Evolutionary conservation across 257 asterid species (phyloP).

Genomic region (Nicotiana noctiflora): DNA sequence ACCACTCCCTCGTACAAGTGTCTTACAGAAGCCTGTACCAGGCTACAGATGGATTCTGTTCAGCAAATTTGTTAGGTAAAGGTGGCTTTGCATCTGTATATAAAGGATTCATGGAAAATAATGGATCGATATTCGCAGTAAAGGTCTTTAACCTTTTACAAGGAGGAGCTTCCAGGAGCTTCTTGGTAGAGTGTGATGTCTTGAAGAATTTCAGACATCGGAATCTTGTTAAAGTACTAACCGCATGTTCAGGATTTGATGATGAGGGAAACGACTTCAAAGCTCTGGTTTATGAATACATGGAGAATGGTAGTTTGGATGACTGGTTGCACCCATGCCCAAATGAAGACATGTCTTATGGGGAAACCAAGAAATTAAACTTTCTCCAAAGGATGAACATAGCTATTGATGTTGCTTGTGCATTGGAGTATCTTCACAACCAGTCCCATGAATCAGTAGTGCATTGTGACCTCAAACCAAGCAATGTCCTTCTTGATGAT

Average conservation of each 20-base stretch:
- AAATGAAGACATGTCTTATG: neutral
- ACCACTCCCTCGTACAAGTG: slow-evolving; percentile 4
- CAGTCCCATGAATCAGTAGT: neutral
- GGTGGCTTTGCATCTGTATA: slow-evolving; percentile 22
- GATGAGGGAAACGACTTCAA: slow-evolving; percentile 18
- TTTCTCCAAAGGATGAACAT: slow-evolving; percentile 21
- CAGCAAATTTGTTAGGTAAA: slow-evolving; percentile 18
- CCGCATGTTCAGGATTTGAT: slow-evolving; percentile 12
- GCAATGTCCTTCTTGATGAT: slow-evolving; percentile 1
- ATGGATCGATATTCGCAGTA: slow-evolving; percentile 15
- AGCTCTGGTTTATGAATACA: slow-evolving; percentile 23
- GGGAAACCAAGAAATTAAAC: neutral
- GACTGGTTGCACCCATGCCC: slow-evolving; percentile 17
- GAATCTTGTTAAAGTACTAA: slow-evolving; percentile 25
- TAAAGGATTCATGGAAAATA: slow-evolving; percentile 19
- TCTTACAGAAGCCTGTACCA: slow-evolving; percentile 12
- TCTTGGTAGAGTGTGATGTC: slow-evolving; percentile 20
- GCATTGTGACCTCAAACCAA: slow-evolving; percentile 5
- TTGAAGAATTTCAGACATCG: slow-evolving; percentile 21
- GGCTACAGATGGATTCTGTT: slow-evolving; percentile 24
- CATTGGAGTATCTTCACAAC: slow-evolving; percentile 20
- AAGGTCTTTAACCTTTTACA: slow-evolving; percentile 22
- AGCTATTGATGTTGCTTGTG: slow-evolving; percentile 19
- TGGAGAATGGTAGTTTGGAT: slow-evolving; percentile 22
- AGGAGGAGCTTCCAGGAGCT: slow-evolving; percentile 17